phyloP scores from a whole-genome alignment of 352 stramenopile genomes.

The Phytophthora podocarpi region DNA sequence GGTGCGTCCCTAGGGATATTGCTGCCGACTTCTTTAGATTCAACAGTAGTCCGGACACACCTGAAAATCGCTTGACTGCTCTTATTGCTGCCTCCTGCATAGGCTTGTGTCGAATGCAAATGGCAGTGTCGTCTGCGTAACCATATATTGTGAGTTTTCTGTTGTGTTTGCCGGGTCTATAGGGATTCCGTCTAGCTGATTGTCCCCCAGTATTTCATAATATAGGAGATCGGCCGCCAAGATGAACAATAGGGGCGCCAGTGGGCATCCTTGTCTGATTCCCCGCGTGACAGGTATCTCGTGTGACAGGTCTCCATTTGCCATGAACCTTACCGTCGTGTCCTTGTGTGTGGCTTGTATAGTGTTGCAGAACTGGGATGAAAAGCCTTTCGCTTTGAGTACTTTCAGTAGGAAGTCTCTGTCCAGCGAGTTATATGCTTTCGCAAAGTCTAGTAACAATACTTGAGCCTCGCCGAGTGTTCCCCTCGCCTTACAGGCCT shows the following conservation, averaged over 20 bases:
- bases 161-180: too few species aligned
- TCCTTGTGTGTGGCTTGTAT: background rate
- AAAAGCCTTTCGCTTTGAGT: background rate
- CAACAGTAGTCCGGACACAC: background rate
- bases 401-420: constrained; percentile 2
- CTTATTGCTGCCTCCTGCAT: background rate
- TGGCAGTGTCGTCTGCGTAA: constrained; percentile 8
- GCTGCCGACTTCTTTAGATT: constrained; percentile 7
- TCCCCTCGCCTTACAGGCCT: background rate
- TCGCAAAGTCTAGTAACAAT: constrained; percentile 7
- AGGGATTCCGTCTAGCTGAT: too few species aligned
- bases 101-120: background rate
- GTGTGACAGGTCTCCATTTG: background rate
- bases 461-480: background rate
- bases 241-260: constrained; percentile 2
- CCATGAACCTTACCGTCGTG: constrained; percentile 2
- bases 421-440: constrained; percentile 15
- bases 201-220: too few species aligned
- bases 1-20: background rate
- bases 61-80: background rate
- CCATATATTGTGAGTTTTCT: too few species aligned
- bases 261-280: constrained; percentile 6
- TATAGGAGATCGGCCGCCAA: constrained; percentile 1
- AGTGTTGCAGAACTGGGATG: background rate
- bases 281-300: background rate